These are phyloP conservation scores for Orbilia blumenaviensis DNA, from an alignment of 2,329 filamentous ascomycete genomes.

Conservation along the genomic window DNA sequence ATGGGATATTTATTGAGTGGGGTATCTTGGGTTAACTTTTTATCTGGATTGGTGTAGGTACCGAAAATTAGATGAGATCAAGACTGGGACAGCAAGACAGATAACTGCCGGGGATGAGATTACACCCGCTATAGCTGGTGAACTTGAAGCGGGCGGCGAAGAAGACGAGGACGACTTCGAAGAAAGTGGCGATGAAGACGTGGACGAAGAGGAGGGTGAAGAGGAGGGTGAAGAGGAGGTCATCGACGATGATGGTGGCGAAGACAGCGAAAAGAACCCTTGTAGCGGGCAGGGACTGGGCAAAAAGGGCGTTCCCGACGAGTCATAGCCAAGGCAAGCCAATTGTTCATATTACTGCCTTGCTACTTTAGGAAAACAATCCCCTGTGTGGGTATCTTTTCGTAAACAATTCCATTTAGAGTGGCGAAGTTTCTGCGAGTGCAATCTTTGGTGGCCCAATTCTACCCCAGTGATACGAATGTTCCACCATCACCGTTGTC, in stretches of 20 bases:
- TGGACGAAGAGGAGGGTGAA: background rate
- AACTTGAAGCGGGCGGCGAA: conserved; percentile 11
- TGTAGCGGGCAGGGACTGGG: background rate
- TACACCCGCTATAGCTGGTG: conserved; percentile 55
- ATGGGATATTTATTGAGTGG: background rate
- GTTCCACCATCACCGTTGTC: conserved; percentile 42
- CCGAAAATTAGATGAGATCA: conserved; percentile 67
- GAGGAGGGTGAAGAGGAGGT: background rate
- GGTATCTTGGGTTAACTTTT: background rate
- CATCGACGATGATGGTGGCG: background rate
- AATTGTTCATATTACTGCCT: background rate
- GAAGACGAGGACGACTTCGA: background rate
- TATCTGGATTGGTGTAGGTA: conserved; percentile 18
- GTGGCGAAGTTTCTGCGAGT: conserved; percentile 10
- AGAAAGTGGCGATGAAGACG: background rate
- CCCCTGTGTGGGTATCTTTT: background rate
- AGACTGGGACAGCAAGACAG: conserved; percentile 55
- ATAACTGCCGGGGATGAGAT: conserved; percentile 55
- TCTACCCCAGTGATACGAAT: conserved; percentile 47
- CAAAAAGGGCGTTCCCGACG: background rate
- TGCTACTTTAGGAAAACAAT: background rate
- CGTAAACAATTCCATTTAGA: conserved; percentile 19
- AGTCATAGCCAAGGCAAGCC: conserved; percentile 10
- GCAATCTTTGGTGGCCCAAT: background rate
- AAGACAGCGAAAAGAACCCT: conserved; percentile 41